Percentiles rank a stretch among this genome's conserved stretches.
Conservation (phyloP, 2,329 filamentous ascomycete genomes). For the Lecanicillium sp. region DNA sequence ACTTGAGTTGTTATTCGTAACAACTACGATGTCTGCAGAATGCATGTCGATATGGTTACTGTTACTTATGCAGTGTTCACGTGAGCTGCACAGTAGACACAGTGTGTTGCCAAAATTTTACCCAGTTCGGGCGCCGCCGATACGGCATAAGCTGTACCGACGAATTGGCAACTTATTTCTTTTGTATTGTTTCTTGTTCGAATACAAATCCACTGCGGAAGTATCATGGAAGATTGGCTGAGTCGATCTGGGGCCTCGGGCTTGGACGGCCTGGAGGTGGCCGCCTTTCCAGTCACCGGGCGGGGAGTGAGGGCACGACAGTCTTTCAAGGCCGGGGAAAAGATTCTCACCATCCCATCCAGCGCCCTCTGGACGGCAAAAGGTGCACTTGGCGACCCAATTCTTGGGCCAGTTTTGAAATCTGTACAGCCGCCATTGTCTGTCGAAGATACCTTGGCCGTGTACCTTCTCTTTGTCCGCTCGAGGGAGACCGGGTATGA, state of each 20-base stretch:
- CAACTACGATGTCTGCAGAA: no score
- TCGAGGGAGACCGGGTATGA: conserved; percentile 24
- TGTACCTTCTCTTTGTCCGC: conserved; percentile 25
- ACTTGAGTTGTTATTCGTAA: no score
- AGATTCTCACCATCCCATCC: conserved; percentile 24
- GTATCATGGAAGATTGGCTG: conserved; percentile 27
- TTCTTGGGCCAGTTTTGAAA: conserved; percentile 23
- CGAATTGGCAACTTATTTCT: no score
- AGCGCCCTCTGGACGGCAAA: conserved; percentile 23
- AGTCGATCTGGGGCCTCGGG: conserved; percentile 20
- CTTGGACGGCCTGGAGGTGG: conserved; percentile 22
- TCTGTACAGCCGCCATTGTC: conserved; percentile 21
- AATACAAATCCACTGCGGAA: no score
- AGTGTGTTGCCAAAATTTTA: no score
- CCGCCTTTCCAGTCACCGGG: conserved; percentile 22
- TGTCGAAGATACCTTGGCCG: conserved; percentile 23
- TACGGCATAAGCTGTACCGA: no score
- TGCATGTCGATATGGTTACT: no score
- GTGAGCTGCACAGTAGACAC: no score
- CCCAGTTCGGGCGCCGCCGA: no score
- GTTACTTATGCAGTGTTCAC: no score
- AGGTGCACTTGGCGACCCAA: conserved; percentile 21
- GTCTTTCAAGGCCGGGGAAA: conserved; percentile 23
- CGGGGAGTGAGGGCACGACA: conserved; percentile 21
- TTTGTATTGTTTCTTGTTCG: no score